A percentile compares a stretch with the other conserved stretches of the same genome.
phyloP scores from a whole-genome alignment of 371 early-diverging fungal genomes.

The Mucor velutinosus region DNA sequence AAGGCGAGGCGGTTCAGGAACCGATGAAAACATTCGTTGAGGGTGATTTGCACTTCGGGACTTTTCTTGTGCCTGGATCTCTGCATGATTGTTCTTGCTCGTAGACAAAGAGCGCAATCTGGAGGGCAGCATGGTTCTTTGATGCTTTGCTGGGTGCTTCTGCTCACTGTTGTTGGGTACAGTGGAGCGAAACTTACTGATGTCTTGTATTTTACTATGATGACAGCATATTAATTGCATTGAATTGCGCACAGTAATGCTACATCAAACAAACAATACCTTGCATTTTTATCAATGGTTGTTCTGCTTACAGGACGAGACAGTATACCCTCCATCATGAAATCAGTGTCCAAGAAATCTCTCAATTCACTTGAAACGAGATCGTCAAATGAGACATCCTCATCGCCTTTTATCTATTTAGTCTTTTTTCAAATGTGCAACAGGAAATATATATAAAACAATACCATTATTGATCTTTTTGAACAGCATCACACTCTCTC shows the following conservation, averaged over 20 bases:
- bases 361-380: slow-evolving; percentile 16
- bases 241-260: not conserved
- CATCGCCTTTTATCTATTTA: slow-evolving; percentile 8
- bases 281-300: slow-evolving; percentile 11
- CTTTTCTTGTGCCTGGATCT: not conserved
- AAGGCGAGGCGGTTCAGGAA: not conserved
- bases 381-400: slow-evolving; percentile 19
- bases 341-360: slow-evolving; percentile 20
- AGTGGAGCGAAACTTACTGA: not conserved
- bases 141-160: not conserved
- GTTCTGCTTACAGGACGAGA: slow-evolving; percentile 13
- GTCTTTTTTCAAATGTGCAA: not conserved
- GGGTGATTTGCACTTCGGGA: not conserved
- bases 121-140: not conserved
- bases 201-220: slow-evolving; percentile 10
- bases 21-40: not conserved
- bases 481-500: slow-evolving; percentile 26
- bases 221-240: not conserved
- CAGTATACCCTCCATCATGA: slow-evolving; percentile 11
- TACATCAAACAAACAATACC: not conserved
- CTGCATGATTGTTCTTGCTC: not conserved
- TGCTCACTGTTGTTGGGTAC: not conserved
- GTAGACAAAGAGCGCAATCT: not conserved
- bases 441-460: not conserved
- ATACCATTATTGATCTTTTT: slow-evolving; percentile 26